Base-by-base conservation (phyloP, 2,329 filamentous ascomycete genomes). In the Claviceps sp. region DNA sequence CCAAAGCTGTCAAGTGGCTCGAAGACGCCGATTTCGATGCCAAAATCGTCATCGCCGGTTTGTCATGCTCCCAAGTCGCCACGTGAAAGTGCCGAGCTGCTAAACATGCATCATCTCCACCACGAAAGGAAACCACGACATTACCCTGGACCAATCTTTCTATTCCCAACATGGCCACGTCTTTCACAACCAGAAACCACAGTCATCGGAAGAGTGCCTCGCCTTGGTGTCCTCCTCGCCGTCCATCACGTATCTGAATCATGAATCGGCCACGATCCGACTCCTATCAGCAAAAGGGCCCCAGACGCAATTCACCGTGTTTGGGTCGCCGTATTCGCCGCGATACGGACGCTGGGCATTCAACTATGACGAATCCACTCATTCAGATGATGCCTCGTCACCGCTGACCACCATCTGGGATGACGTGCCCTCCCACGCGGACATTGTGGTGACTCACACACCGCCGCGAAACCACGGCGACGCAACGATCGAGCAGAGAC, bases 391-490 rank as follows among this genome's bases (percentile, higher is more conserved):
- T 13, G 54, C 48, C 40, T 51, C 30, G 9, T 34, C 57, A 13
- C 54, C 60, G n/a, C 56, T 63, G 37, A 30, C 26, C 26, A 61
- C 67, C n/a, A 54, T 84, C 1, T 89, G 85, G 85, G 67, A 74
- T 16, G 65, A 65, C 8, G 81, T 88, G 22, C 82, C 84, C 0
- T 62, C 74, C 0, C 72, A 79, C 48, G 72, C 75, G 0, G 84
- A 88, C 60, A 71, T 89, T 42, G 70, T 88, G 1, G 70, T 89
- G 30, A 87, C 84, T 2, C 85, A 89, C 62, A 84, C 82, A 0
- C 85, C 85, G 13, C 75, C 84, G 0, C 71, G 69, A 54, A 73
- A 68, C 1, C 78, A 85, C 60, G 72, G 77, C 55, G 84, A 88
- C 57, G 69, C 72, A 57, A 62, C 63, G 4, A 62, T 61, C 13